Evolutionary conservation across 176 grass and related monocot genomes (phyloP).

Genomic region (Avena eriantha): DNA sequence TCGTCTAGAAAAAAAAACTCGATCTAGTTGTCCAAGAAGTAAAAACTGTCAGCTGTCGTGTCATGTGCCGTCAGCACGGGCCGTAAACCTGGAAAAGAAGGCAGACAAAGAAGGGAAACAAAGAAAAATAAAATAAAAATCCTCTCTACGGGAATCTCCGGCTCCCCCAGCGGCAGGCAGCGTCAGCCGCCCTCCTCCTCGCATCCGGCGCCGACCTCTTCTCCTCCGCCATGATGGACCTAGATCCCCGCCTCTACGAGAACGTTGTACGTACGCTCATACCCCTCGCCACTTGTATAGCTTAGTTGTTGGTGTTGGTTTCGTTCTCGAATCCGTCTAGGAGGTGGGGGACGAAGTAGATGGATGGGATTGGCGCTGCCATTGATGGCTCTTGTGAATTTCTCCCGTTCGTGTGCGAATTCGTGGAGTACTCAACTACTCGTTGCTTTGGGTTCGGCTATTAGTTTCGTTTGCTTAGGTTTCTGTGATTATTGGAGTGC

Average conservation of each 20-base stretch:
- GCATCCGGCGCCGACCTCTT: slow-evolving; percentile 37
- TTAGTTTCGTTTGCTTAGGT: not conserved
- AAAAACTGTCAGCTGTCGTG: slow-evolving; percentile 6
- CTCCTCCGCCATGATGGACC: slow-evolving; percentile 65
- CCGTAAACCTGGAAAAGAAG: slow-evolving; percentile 2
- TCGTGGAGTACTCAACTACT: not conserved
- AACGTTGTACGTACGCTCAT: slow-evolving; percentile 57
- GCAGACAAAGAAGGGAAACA: slow-evolving; percentile 22
- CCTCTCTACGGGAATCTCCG: slow-evolving; percentile 1
- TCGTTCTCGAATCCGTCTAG: slow-evolving; percentile 14
- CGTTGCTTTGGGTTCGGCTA: not conserved
- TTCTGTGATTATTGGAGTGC: not conserved
- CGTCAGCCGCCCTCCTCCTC: not conserved
- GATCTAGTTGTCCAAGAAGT: not conserved
- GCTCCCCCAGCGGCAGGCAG: slow-evolving; percentile 25
- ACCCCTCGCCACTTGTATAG: not conserved
- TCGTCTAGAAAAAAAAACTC: not conserved
- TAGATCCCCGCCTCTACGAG: slow-evolving; percentile 85
- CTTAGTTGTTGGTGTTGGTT: not conserved
- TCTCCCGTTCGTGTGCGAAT: not conserved
- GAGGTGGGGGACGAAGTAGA: slow-evolving; percentile 6
- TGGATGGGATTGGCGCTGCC: not conserved
- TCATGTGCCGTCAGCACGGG: not conserved
- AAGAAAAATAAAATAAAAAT: slow-evolving; percentile 37
- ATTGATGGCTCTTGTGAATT: slow-evolving; percentile 7